Conservation (phyloP, 495 filamentous ascomycete species). For the Alectoria sarmentosa region DNA sequence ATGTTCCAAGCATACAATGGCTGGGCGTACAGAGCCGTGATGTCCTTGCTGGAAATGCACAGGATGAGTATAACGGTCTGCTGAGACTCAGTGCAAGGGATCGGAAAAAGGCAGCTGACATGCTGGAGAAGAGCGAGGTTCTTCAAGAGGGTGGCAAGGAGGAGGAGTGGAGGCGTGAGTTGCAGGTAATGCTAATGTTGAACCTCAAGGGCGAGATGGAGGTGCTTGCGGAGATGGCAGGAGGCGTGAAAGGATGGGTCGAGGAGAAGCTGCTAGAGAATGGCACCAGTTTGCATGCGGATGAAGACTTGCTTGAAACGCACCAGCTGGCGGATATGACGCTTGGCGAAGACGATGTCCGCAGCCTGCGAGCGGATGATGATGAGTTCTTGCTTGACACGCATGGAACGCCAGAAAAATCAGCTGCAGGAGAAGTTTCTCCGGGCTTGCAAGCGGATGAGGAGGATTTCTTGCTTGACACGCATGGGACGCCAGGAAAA, state of each 20-base stretch:
- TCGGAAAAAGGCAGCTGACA: constrained; percentile 54
- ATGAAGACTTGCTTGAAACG: neutral
- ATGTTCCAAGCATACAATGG: constrained; percentile 57
- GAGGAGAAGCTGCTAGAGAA: constrained; percentile 36
- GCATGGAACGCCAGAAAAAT: neutral
- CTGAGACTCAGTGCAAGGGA: constrained; percentile 57
- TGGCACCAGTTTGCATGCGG: neutral
- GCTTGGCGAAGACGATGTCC: neutral
- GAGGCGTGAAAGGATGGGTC: constrained; percentile 59
- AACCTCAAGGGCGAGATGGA: constrained; percentile 89
- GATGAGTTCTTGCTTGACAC: constrained; percentile 27
- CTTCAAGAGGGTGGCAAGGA: constrained; percentile 44
- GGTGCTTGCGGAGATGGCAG: constrained; percentile 55
- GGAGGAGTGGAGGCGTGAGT: constrained; percentile 51
- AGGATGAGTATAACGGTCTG: constrained; percentile 33
- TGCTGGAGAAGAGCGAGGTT: constrained; percentile 52
- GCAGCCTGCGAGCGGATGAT: neutral
- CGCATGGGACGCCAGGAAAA: neutral
- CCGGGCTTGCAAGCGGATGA: neutral
- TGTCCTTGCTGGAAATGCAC: constrained; percentile 31
- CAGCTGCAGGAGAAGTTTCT: neutral
- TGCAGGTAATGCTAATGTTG: constrained; percentile 83
- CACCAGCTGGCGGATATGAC: neutral
- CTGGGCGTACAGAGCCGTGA: constrained; percentile 65
- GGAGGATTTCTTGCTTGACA: neutral